Percentiles rank a stretch among this genome's conserved stretches.
phyloP scores from a whole-genome alignment of 306 rosid species.

The Ormosia semicastrata region DNA sequence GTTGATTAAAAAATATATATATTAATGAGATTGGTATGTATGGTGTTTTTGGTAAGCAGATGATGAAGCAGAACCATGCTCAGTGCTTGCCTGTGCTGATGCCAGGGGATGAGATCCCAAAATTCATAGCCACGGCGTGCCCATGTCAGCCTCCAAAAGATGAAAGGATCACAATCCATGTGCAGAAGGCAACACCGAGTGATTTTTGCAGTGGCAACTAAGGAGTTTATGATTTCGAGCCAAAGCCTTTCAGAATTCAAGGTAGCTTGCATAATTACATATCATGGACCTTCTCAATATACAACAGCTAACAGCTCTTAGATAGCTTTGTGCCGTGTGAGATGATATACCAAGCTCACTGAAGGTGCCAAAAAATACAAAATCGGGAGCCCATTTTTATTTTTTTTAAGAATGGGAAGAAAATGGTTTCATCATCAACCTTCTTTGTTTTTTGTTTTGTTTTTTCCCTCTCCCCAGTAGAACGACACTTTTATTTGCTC shows the following conservation, averaged over 20 bases:
- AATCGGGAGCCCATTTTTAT: constrained; percentile 26
- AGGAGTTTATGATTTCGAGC: not conserved
- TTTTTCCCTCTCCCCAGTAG: not conserved
- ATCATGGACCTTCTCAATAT: not conserved
- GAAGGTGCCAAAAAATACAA: constrained; percentile 9
- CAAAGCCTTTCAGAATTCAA: constrained; percentile 8
- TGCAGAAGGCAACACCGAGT: constrained; percentile 25
- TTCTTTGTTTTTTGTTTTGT: not conserved
- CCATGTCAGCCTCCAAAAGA: constrained; percentile 57
- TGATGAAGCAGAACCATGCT: constrained; percentile 35
- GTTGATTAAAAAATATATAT: not conserved
- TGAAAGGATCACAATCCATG: constrained; percentile 40
- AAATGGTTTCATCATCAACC: constrained; percentile 26
- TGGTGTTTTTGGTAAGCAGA: constrained; percentile 25
- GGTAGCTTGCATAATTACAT: not conserved
- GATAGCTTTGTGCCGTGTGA: constrained; percentile 19
- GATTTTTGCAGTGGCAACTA: constrained; percentile 11
- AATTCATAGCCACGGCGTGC: constrained; percentile 70
- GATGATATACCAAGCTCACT: constrained; percentile 6
- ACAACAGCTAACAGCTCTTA: not conserved
- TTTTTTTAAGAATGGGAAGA: constrained; percentile 34
- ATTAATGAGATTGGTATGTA: not conserved
- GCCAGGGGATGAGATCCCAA: constrained; percentile 85
- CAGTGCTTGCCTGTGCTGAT: constrained; percentile 64
- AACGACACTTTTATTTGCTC: not conserved